Base-by-base conservation (phyloP, 2,329 filamentous ascomycete species). In the Sporothrix protearum region DNA sequence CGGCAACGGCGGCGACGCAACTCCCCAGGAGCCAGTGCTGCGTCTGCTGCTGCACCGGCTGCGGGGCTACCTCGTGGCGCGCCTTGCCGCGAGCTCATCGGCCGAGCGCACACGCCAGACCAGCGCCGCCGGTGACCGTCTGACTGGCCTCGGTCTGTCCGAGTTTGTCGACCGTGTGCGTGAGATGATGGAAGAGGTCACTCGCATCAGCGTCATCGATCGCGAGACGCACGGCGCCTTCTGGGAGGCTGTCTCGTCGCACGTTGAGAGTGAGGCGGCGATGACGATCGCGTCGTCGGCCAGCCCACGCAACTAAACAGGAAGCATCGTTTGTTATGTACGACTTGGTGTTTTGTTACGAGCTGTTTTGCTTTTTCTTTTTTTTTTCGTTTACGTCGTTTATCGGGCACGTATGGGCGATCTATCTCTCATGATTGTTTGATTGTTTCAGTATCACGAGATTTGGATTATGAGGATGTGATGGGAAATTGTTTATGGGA, bases 91-190 rank as follows among this genome's bases (percentile, higher is more conserved):
- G 4, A 86, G 84, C 30, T 91, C 89, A 69, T 87, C 89, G 4
- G 89, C 86, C 68, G 92, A 94, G 77, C 89, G 91, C 76, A 88
- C 92, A 71, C 88, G 88, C 76, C 89, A 88, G 14, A 89, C 90
- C 0, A 91, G 87, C 75, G 88, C 85, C 0, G 91, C 90, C 0
- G 88, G 87, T 12, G 91, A 94, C 79, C 89, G 87, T 72, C 84
- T 94, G 8, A 90, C 90, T 0, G 85, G 86, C 2, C 84, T 91
- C 22, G 92, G 92, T 0, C 80, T 94, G 71, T 89, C 89, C 0
- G 92, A 94, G 79, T 94, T 94, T 78, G 89, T 91, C 19, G 86
- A 87, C 36, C 87, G 86, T 73, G 88, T 94, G 16, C 84, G 89
- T 42, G 87, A 88, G 66, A 89, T 94, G 75, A 88, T 92, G 8